These are phyloP conservation scores for Boletus subcaerulescens DNA, from an alignment of 768 basidiomycete genomes.

Conservation along the genomic window DNA sequence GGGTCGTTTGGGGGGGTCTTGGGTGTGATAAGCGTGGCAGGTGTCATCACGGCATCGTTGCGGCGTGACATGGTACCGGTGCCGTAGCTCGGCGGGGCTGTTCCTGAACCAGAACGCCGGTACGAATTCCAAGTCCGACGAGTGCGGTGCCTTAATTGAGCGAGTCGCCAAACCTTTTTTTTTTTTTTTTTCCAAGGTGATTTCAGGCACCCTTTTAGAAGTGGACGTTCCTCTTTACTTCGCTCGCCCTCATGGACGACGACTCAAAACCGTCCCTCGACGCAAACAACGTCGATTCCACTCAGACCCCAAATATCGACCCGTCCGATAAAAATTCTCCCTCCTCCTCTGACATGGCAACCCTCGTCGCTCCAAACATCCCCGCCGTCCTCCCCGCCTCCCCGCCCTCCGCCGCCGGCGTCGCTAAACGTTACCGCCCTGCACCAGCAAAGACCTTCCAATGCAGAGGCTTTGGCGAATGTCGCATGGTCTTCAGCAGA, in stretches of 20 bases:
- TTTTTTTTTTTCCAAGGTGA: conserved; percentile 3
- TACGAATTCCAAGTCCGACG: conserved; percentile 29
- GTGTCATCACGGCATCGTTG: conserved; percentile 16
- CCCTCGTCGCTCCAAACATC: conserved; percentile 31
- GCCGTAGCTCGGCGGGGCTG: conserved; percentile 35
- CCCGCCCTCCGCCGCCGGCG: conserved; percentile 18
- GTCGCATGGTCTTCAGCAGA: conserved; percentile 94
- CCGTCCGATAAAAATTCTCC: conserved; percentile 7
- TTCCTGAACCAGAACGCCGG: conserved; percentile 31
- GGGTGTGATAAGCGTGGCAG: conserved; percentile 15
- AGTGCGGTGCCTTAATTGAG: conserved; percentile 37
- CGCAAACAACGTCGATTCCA: conserved; percentile 8
- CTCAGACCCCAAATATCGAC: neutral
- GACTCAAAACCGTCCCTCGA: conserved; percentile 35
- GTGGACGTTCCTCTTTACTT: conserved; percentile 32
- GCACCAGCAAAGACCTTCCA: conserved; percentile 93
- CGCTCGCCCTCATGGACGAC: conserved; percentile 31
- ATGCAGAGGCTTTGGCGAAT: conserved; percentile 92
- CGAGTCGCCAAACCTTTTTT: conserved; percentile 15
- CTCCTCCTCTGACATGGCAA: conserved; percentile 26
- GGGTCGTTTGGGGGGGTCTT: conserved; percentile 26
- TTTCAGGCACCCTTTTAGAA: conserved; percentile 36
- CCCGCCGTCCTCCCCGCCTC: conserved; percentile 20
- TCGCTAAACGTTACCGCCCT: conserved; percentile 69
- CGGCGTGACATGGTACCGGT: conserved; percentile 29